phyloP scores from a whole-genome alignment of 2,329 filamentous ascomycete species.

The Boeremia exigua region DNA sequence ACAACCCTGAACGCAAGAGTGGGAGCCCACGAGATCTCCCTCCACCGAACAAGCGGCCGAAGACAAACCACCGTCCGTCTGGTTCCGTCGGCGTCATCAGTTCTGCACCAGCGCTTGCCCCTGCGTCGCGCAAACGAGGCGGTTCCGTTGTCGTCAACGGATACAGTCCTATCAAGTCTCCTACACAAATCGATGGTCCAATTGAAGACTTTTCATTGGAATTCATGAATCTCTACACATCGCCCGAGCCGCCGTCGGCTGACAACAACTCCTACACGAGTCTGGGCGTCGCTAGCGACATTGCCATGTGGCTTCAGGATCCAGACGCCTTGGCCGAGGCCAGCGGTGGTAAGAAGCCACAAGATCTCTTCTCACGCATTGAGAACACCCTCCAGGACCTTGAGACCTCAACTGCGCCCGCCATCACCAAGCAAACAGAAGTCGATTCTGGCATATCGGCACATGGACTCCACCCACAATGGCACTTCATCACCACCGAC shows the following conservation, averaged over 20 bases:
- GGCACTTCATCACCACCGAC: conserved; percentile 70
- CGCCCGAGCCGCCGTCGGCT: conserved; percentile 61
- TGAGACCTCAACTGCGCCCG: conserved; percentile 57
- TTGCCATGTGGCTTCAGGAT: conserved; percentile 81
- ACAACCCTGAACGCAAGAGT: conserved; percentile 55
- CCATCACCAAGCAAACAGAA: conserved; percentile 59
- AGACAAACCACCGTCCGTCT: conserved; percentile 79
- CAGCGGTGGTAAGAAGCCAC: conserved; percentile 65
- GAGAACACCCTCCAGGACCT: conserved; percentile 62
- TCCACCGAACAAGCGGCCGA: conserved; percentile 78
- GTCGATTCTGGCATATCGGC: conserved; percentile 56
- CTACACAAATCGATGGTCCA: conserved; percentile 69
- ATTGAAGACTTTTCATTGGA: conserved; percentile 75
- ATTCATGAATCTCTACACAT: conserved; percentile 77
- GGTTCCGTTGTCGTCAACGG: conserved; percentile 64
- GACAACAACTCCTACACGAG: conserved; percentile 80
- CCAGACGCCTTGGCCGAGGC: conserved; percentile 71
- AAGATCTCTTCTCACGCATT: conserved; percentile 73
- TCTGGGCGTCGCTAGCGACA: conserved; percentile 74
- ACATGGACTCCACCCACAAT: conserved; percentile 68
- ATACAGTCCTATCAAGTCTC: conserved; percentile 79
- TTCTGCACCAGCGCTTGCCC: conserved; percentile 68
- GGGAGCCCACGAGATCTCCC: conserved; percentile 59
- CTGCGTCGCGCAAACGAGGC: conserved; percentile 67
- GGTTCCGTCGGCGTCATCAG: conserved; percentile 76